Percentiles rank a stretch among this genome's conserved stretches.
Evolutionary conservation across 208 protist species (phyloP).

Genomic region (Acanthamoeba sp.): DNA sequence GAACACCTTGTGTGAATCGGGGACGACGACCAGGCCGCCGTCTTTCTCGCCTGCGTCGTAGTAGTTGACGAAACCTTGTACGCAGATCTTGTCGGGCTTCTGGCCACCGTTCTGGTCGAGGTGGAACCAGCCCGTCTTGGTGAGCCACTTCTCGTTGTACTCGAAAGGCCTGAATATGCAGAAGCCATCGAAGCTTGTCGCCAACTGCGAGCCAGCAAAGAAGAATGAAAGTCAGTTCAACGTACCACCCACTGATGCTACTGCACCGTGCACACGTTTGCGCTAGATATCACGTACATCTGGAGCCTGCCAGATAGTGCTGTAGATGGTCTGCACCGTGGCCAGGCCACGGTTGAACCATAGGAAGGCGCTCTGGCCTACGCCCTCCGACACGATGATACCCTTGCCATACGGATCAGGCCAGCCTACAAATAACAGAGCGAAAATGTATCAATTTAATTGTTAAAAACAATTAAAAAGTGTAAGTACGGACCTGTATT

Average conservation of each 20-base stretch:
- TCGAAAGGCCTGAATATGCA: constrained; percentile 43
- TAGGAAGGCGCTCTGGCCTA: constrained; percentile 29
- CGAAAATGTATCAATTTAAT: too few species aligned
- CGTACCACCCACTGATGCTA: neutral
- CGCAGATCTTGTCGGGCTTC: constrained; percentile 61
- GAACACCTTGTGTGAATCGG: constrained; percentile 30
- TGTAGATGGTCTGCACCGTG: constrained; percentile 36
- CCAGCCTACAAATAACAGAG: too few species aligned
- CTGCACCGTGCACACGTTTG: too few species aligned
- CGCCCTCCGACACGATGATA: constrained; percentile 26
- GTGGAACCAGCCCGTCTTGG: constrained; percentile 48
- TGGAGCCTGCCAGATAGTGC: constrained; percentile 29
- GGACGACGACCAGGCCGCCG: constrained; percentile 52
- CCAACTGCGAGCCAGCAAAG: neutral
- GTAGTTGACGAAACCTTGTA: constrained; percentile 68
- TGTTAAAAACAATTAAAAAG: too few species aligned
- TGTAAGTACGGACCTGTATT: neutral
- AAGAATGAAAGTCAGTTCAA: too few species aligned
- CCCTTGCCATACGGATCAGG: neutral
- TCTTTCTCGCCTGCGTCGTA: neutral
- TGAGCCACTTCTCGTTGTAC: constrained; percentile 36
- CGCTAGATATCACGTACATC: neutral
- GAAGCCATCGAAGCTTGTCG: constrained; percentile 71
- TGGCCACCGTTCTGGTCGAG: constrained; percentile 33
- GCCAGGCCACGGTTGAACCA: constrained; percentile 34